Conservation (phyloP, 1,284 basidiomycete species). For the Boletus semigastroideus region DNA sequence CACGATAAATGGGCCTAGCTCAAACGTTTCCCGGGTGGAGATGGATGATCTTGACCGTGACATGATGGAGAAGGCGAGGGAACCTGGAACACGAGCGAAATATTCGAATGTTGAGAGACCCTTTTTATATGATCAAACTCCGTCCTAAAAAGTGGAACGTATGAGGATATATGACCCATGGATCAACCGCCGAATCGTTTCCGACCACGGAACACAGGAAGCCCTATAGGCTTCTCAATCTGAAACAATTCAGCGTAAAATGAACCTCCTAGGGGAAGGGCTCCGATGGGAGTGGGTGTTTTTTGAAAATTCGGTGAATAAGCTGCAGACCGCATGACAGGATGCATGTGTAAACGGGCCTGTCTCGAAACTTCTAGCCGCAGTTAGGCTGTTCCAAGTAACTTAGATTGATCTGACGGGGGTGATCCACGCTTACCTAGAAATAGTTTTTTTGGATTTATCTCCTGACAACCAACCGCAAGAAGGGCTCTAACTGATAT, state of each 20-base stretch:
- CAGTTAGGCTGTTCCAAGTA: constrained; percentile 19
- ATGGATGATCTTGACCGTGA: constrained; percentile 10
- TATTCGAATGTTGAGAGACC: background rate
- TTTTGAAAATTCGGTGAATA: constrained; percentile 16
- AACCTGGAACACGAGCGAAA: constrained; percentile 8
- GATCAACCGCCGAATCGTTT: background rate
- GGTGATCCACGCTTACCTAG: constrained; percentile 27
- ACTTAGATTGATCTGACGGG: constrained; percentile 16
- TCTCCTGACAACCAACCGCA: constrained; percentile 11
- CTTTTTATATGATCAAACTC: constrained; percentile 34
- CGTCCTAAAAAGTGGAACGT: constrained; percentile 26
- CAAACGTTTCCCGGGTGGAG: constrained; percentile 48
- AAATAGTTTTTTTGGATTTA: constrained; percentile 20
- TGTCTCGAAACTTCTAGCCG: constrained; percentile 10
- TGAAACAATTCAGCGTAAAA: constrained; percentile 10
- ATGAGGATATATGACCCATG: background rate
- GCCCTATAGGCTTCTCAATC: background rate
- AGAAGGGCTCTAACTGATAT: constrained; percentile 20
- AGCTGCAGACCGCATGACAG: constrained; percentile 11
- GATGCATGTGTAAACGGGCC: constrained; percentile 2
- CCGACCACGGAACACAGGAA: constrained; percentile 10
- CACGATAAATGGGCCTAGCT: constrained; percentile 56
- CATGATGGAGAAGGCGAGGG: constrained; percentile 20
- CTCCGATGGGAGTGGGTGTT: no score
- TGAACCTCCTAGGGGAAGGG: background rate